Conservation (phyloP, 2,329 filamentous ascomycete genomes). For the Trichoderma breve region DNA sequence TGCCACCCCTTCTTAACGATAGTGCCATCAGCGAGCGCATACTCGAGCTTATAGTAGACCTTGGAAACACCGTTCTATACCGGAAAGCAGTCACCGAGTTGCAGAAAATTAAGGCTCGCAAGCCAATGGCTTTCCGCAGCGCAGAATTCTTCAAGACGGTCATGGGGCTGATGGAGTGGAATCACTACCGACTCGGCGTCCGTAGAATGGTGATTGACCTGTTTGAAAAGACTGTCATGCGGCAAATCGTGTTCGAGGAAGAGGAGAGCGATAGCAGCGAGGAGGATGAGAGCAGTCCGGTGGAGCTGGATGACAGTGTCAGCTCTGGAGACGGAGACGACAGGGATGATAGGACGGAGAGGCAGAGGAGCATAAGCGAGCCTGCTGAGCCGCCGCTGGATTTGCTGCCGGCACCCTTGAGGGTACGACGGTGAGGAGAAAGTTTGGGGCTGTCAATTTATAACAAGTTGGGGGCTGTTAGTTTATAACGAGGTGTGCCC, state of each 20-base stretch:
- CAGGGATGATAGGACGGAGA: slow-evolving; percentile 55
- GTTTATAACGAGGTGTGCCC: neutral
- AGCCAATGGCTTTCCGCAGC: slow-evolving; percentile 71
- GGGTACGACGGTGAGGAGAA: slow-evolving; percentile 30
- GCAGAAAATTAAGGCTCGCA: slow-evolving; percentile 72
- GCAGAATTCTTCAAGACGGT: slow-evolving; percentile 79
- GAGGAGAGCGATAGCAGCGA: slow-evolving; percentile 52
- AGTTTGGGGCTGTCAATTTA: too few relatives aligned
- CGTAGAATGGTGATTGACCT: slow-evolving; percentile 89
- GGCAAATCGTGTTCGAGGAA: slow-evolving; percentile 70
- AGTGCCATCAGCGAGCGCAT: slow-evolving; percentile 73
- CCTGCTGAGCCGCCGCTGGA: slow-evolving; percentile 37
- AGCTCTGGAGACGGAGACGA: slow-evolving; percentile 52
- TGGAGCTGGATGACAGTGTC: slow-evolving; percentile 58
- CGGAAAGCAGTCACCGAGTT: slow-evolving; percentile 84
- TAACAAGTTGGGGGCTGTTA: too few relatives aligned
- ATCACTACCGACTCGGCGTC: slow-evolving; percentile 84
- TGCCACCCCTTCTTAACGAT: slow-evolving; percentile 51
- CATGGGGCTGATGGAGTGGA: slow-evolving; percentile 79
- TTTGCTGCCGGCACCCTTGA: slow-evolving; percentile 36
- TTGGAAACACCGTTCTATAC: slow-evolving; percentile 90
- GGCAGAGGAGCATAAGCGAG: slow-evolving; percentile 54
- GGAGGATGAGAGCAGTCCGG: slow-evolving; percentile 3
- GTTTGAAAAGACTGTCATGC: slow-evolving; percentile 86
- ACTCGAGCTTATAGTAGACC: slow-evolving; percentile 77